Base-by-base conservation (phyloP, 202 grass and related monocot genomes). In the Panicum virgatum region DNA sequence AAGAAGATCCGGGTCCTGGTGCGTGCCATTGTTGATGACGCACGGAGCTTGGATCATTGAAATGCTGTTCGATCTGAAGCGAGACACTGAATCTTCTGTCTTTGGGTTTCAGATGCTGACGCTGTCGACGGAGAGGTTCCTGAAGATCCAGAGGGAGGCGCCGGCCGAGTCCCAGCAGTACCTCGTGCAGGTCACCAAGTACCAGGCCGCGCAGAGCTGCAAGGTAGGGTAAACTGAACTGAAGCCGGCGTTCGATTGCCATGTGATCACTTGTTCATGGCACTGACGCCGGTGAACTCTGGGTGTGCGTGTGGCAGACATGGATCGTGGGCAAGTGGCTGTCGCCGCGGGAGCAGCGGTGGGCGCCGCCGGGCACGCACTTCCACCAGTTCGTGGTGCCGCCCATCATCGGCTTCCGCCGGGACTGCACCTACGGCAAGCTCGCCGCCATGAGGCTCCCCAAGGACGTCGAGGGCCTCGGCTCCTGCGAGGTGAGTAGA, bases 341-440 rank as follows among this genome's bases (percentile, higher is more conserved):
- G 70, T 90, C 88, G 44, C 90, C 59, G 32, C 70, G 84, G 77
- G 86, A 98, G 76, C 95, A 98, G 84, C 74, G 71, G 69, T 98
- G 90, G 88, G 92, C 95, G 47, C 82, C 92, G 62, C 2, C 86
- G 27, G 92, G 90, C 3, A 98, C 95, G 38, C 92, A 98, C 87
- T 98, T 98, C 85, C 95, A 98, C 92, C 95, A 98, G 84, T 98
- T 98, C 78, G 95, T 98, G 34, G 92, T 98, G 71, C 95, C 95
- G 60, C 92, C 92, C 22, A 79, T 98, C 61, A 94, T 98, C 50
- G 37, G 80, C 18, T 94, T 91, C 89, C 83, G 95, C 32, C 77
- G 88, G 7, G 95, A 93, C 84, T 98, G 95, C 86, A 91, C 86
- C 15, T 98, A 94, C 79, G 90, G 95, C 22, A 93, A 93, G 76